Percentiles rank a stretch among this genome's conserved stretches.
Conservation (phyloP, 2,329 filamentous ascomycete genomes). For the Nemania sp. region DNA sequence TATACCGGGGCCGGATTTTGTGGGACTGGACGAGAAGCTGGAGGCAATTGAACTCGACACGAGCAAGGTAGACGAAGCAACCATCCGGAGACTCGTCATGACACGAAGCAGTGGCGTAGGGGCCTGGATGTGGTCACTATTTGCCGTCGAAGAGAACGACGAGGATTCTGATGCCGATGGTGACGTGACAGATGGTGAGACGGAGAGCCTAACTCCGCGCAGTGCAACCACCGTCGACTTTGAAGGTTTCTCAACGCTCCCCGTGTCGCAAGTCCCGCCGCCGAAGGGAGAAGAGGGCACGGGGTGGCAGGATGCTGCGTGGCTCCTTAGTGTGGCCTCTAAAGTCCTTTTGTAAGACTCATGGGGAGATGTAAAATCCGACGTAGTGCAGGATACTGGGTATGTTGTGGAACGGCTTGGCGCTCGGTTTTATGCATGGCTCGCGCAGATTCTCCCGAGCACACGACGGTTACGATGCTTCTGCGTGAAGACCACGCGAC, state of each 20-base stretch:
- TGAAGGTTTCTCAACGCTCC: slow-evolving; percentile 46
- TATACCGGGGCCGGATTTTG: slow-evolving; percentile 63
- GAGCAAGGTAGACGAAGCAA: slow-evolving; percentile 60
- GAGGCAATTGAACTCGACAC: slow-evolving; percentile 59
- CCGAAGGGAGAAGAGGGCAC: slow-evolving; percentile 58
- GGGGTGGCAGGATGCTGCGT: slow-evolving; percentile 69
- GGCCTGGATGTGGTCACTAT: slow-evolving; percentile 68
- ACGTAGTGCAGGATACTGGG: neutral
- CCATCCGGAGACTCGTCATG: slow-evolving; percentile 61
- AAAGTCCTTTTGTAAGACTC: slow-evolving; percentile 59
- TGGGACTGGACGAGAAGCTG: slow-evolving; percentile 63
- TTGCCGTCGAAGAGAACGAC: slow-evolving; percentile 65
- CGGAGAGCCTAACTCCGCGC: slow-evolving; percentile 42
- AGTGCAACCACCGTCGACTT: slow-evolving; percentile 48
- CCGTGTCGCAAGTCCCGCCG: slow-evolving; percentile 53
- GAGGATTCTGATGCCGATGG: slow-evolving; percentile 51
- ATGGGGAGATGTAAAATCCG: neutral
- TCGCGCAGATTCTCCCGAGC: neutral
- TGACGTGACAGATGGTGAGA: slow-evolving; percentile 44
- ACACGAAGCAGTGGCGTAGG: slow-evolving; percentile 56
- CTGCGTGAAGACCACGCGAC: slow-evolving; percentile 11
- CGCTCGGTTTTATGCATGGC: slow-evolving; percentile 1
- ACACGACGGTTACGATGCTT: neutral
- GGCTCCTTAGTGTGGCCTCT: slow-evolving; percentile 67
- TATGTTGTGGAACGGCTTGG: slow-evolving; percentile 1